Conservation (phyloP, 257 asterid species). For the Knoxia roxburghii region DNA sequence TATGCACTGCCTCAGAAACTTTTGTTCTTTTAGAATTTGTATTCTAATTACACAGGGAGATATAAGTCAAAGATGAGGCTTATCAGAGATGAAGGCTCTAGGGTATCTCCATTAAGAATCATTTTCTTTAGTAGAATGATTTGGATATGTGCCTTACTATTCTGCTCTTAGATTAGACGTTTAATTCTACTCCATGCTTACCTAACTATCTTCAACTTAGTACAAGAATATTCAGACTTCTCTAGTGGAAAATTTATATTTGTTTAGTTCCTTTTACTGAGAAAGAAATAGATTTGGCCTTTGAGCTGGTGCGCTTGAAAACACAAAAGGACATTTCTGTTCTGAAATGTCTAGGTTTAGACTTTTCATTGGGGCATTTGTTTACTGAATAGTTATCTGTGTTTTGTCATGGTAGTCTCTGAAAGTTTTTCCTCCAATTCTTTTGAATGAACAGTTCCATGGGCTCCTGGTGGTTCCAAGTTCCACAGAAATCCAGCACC, state of each 20-base stretch:
- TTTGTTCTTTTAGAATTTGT: neutral
- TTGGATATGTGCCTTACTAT: neutral
- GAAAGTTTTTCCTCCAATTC: conserved; percentile 3
- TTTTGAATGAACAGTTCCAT: conserved; percentile 63
- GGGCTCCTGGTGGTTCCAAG: conserved; percentile 99
- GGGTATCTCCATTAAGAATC: neutral
- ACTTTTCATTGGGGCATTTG: neutral
- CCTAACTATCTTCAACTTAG: neutral
- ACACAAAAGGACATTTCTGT: neutral
- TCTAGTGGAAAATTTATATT: neutral
- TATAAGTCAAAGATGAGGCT: neutral
- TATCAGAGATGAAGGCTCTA: neutral
- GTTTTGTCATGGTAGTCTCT: neutral
- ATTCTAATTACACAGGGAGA: no score
- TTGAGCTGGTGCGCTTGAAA: neutral
- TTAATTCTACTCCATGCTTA: neutral
- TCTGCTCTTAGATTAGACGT: neutral
- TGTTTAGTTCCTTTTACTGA: neutral
- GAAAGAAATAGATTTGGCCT: neutral
- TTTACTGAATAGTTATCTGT: neutral
- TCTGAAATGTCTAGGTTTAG: neutral
- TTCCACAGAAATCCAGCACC: conserved; percentile 90
- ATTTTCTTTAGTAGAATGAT: neutral
- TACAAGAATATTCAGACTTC: neutral
- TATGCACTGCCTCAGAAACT: conserved; percentile 24